Evolutionary conservation across 805 yeast genomes (phyloP).

Genomic region (Ogataea neopini): DNA sequence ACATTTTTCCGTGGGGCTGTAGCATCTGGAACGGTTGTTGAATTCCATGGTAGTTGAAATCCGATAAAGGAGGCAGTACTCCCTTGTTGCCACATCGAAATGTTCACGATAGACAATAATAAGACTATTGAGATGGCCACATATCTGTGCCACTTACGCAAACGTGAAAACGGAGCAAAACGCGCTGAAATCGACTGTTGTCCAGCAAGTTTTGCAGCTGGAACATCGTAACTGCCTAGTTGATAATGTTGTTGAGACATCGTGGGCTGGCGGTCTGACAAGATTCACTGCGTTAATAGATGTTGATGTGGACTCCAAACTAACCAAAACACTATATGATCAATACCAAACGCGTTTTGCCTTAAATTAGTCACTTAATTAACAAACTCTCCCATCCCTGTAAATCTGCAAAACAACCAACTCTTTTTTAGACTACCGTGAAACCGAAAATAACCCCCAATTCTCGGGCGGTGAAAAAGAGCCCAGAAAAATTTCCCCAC

Average conservation of each 20-base stretch:
- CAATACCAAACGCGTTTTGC: too few relatives aligned
- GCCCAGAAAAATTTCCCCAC: conserved; percentile 1
- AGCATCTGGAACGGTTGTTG: not conserved
- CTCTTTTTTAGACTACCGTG: too few relatives aligned
- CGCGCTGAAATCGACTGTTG: not conserved
- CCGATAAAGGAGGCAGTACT: not conserved
- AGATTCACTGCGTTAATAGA: too few relatives aligned
- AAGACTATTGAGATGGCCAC: conserved; percentile 9
- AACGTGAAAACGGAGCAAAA: not conserved
- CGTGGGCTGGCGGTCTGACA: too few relatives aligned
- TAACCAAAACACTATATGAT: too few relatives aligned
- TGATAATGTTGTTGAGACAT: not conserved
- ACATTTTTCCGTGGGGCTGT: conserved; percentile 24
- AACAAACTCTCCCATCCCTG: not conserved
- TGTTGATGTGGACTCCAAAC: too few relatives aligned
- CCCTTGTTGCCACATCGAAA: not conserved
- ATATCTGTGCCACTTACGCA: conserved; percentile 8
- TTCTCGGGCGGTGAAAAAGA: conserved; percentile 1
- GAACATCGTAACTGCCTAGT: not conserved
- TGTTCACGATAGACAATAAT: conserved; percentile 8
- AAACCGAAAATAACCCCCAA: not conserved
- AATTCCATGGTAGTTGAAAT: not conserved
- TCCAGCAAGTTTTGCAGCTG: not conserved
- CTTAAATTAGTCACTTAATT: too few relatives aligned
- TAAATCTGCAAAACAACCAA: not conserved